These are phyloP conservation scores for Chaetoscypha palmicola DNA, from an alignment of 2,329 filamentous ascomycete species.

Conservation along the genomic window DNA sequence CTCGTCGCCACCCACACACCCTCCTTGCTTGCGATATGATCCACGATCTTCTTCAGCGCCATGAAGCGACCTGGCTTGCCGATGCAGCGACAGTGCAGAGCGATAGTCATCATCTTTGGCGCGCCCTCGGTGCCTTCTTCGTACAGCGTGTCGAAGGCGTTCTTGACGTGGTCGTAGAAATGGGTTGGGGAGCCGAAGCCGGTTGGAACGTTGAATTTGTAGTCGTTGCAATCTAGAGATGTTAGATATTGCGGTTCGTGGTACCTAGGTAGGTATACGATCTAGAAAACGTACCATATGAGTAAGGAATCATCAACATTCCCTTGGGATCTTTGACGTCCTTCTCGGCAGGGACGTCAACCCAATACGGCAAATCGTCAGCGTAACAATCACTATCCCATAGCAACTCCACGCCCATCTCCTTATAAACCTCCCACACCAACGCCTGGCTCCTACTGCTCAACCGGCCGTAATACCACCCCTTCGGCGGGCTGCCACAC, in stretches of 20 bases:
- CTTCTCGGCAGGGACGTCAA: slow-evolving; percentile 43
- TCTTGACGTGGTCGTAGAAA: slow-evolving; percentile 38
- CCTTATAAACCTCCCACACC: slow-evolving; percentile 43
- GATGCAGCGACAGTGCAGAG: slow-evolving; percentile 45
- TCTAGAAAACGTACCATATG: slow-evolving; percentile 36
- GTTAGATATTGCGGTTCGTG: no score
- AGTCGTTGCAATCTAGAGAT: slow-evolving; percentile 41
- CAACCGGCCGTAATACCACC: slow-evolving; percentile 33
- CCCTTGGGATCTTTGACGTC: slow-evolving; percentile 36
- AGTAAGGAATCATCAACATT: slow-evolving; percentile 47
- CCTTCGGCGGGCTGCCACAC: slow-evolving; percentile 31
- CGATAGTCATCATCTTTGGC: slow-evolving; percentile 53
- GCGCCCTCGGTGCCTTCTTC: slow-evolving; percentile 33
- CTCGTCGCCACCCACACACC: slow-evolving; percentile 48
- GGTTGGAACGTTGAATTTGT: slow-evolving; percentile 26
- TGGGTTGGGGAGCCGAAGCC: slow-evolving; percentile 22
- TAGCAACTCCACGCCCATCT: slow-evolving; percentile 43
- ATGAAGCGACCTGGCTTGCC: slow-evolving; percentile 45
- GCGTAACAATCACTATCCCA: slow-evolving; percentile 46
- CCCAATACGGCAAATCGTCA: slow-evolving; percentile 50
- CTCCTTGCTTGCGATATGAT: slow-evolving; percentile 45
- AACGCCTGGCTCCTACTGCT: slow-evolving; percentile 37
- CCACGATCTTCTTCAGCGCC: slow-evolving; percentile 45
- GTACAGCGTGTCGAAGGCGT: slow-evolving; percentile 48
- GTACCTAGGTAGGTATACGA: no score